phyloP scores from a whole-genome alignment of 2,329 filamentous ascomycete species.

The Neofusicoccum kwambonambiense region DNA sequence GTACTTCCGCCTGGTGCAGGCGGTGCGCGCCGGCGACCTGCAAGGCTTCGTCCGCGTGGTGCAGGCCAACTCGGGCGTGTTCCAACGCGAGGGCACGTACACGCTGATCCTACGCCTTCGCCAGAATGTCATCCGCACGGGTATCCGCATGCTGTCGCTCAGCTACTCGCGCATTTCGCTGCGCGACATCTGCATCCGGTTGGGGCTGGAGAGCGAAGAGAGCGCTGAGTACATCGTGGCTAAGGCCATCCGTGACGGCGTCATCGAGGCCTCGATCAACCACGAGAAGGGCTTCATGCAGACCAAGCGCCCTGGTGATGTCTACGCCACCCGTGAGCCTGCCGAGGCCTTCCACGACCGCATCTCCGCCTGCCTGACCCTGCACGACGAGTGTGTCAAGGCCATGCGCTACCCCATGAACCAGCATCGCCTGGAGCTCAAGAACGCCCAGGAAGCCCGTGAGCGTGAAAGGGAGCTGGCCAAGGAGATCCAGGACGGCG shows the following conservation, averaged over 20 bases:
- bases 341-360: constrained; percentile 97
- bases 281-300: constrained; percentile 94
- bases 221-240: constrained; percentile 98
- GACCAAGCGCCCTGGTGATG: constrained; percentile 89
- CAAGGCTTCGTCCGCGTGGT: constrained; percentile 90
- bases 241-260: constrained; percentile 93
- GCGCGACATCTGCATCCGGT: constrained; percentile 92
- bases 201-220: constrained; percentile 92
- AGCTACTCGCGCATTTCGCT: constrained; percentile 97
- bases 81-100: constrained; percentile 93
- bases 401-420: constrained; percentile 99
- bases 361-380: constrained; percentile 82
- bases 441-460: constrained; percentile 97
- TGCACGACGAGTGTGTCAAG: constrained; percentile 98
- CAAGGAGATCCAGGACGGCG: constrained; percentile 97
- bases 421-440: constrained; percentile 93
- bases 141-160: constrained; percentile 97
- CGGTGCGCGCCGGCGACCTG: constrained; percentile 92
- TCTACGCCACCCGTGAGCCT: constrained; percentile 93
- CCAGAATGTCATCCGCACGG: constrained; percentile 99
- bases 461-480: constrained; percentile 95
- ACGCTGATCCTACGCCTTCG: constrained; percentile 90
- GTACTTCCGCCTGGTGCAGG: constrained; percentile 91
- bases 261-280: constrained; percentile 88
- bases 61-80: constrained; percentile 74